Conservation (phyloP, 495 filamentous ascomycete species). For the Penicillium longicatenatum region DNA sequence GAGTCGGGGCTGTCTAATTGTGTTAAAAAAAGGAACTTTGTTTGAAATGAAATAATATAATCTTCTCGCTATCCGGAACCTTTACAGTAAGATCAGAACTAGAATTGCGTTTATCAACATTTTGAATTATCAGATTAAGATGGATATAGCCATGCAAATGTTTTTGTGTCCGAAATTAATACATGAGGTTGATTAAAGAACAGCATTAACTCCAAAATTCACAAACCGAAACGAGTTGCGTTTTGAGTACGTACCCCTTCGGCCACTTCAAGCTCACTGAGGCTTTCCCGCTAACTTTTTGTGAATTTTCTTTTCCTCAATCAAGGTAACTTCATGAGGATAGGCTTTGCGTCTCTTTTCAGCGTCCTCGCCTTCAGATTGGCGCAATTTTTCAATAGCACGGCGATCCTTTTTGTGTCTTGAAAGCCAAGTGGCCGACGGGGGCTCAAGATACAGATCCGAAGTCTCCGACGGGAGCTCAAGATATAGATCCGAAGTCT, state of each 20-base stretch:
- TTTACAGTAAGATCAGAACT: no score
- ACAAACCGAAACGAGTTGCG: not conserved
- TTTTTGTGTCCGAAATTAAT: not conserved
- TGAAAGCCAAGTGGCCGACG: constrained; percentile 1
- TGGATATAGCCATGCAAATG: not conserved
- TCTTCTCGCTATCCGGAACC: no score
- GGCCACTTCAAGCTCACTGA: not conserved
- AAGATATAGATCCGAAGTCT: no score
- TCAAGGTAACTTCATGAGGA: not conserved
- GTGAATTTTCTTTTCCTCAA: not conserved
- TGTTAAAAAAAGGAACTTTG: no score
- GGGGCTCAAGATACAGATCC: not conserved
- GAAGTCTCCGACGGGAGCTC: not conserved
- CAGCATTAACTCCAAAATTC: not conserved
- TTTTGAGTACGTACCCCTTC: not conserved
- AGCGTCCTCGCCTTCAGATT: not conserved
- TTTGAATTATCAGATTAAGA: not conserved
- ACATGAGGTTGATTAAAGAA: not conserved
- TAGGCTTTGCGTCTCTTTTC: not conserved
- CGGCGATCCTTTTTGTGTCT: not conserved
- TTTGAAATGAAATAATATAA: no score
- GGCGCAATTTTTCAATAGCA: not conserved
- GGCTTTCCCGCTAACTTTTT: not conserved
- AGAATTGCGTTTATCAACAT: no score
- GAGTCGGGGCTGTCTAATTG: no score